Evolutionary conservation across 441 rosid species (phyloP).

Genomic region (Flueggea neowawraea): DNA sequence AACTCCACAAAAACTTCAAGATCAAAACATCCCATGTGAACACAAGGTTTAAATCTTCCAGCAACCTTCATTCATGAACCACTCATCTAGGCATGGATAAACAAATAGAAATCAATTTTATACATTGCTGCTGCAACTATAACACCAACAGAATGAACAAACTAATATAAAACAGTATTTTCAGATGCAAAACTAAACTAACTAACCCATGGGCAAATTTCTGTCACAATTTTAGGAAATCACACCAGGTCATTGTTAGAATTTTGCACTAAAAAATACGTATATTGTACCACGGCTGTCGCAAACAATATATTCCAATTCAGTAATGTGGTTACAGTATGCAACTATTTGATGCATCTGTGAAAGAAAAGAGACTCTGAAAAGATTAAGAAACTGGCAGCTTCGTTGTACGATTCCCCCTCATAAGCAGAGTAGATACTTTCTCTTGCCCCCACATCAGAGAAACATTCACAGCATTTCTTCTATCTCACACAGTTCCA

Average conservation of each 20-base stretch:
- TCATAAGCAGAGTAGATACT: no score
- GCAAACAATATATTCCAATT: not conserved
- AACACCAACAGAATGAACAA: no score
- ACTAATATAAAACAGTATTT: no score
- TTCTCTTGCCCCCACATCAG: no score
- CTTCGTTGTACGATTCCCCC: no score
- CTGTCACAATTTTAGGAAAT: no score
- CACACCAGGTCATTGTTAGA: no score
- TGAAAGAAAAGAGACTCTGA: no score
- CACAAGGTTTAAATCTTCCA: conserved; percentile 96
- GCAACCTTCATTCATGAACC: conserved; percentile 97
- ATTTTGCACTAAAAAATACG: not conserved
- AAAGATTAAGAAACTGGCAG: no score
- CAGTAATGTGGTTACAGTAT: not conserved
- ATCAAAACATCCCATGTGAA: conserved; percentile 98
- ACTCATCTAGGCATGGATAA: conserved; percentile 61
- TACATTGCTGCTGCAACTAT: not conserved
- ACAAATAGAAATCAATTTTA: conserved; percentile 8
- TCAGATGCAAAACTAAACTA: no score
- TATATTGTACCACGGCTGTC: not conserved
- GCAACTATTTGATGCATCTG: not conserved
- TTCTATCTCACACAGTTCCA: not conserved
- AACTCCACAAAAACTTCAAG: conserved; percentile 96
- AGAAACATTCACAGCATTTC: not conserved
- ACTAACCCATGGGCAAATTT: no score